Conservation (phyloP, 2,329 filamentous ascomycete species). For the Dothiorella sarmentorum region DNA sequence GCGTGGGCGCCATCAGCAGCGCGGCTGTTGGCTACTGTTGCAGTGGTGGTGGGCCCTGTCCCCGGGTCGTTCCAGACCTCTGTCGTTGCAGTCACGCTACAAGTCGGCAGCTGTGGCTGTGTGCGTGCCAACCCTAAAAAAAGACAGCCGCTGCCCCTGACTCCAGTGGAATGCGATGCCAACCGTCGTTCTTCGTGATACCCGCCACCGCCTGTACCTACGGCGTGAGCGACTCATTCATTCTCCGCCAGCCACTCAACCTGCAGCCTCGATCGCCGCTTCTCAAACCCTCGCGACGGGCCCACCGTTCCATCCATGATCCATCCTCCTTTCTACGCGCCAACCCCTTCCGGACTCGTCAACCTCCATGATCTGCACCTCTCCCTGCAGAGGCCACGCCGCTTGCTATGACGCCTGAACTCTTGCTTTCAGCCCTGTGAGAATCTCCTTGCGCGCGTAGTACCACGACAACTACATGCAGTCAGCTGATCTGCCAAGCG, state of each 20-base stretch:
- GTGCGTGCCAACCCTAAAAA: slow-evolving; percentile 7
- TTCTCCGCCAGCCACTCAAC: not conserved
- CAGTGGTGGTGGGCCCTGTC: not conserved
- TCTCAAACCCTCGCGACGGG: not conserved
- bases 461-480: not conserved
- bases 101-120: slow-evolving; percentile 1
- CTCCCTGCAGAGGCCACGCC: not conserved
- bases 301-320: not conserved
- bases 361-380: not conserved
- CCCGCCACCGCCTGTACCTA: not conserved
- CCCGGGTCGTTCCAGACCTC: slow-evolving; percentile 5
- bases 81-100: not conserved
- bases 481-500: slow-evolving; percentile 11
- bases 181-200: slow-evolving; percentile 1
- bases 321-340: not conserved
- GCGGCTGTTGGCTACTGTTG: slow-evolving; percentile 1
- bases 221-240: not conserved
- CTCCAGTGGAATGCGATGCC: not conserved
- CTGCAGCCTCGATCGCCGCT: not conserved
- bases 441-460: not conserved
- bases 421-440: slow-evolving; percentile 13
- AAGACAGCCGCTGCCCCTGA: slow-evolving; percentile 1
- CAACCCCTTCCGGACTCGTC: not conserved
- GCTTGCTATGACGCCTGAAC: slow-evolving; percentile 3
- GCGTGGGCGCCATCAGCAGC: slow-evolving; percentile 6